Conservation (phyloP, 140 eudicot genomes). For the Oenanthe javanica region DNA sequence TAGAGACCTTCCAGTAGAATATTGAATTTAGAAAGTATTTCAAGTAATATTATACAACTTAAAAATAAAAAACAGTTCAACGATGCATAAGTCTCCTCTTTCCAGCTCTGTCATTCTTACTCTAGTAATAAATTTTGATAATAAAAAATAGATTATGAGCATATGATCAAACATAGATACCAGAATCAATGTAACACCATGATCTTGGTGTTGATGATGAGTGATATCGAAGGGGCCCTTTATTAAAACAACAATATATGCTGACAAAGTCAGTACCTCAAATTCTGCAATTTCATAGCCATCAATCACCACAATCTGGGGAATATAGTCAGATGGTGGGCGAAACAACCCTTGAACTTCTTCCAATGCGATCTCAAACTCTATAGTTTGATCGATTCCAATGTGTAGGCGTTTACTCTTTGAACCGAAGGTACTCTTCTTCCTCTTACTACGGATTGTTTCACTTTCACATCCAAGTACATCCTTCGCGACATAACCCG, state of each 20-base stretch:
- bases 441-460: slow-evolving; percentile 37
- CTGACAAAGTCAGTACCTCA: slow-evolving; percentile 42
- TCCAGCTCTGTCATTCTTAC: neutral
- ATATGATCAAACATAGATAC: neutral
- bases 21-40: neutral
- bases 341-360: slow-evolving; percentile 68
- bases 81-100: neutral
- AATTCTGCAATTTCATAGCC: slow-evolving; percentile 70
- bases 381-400: slow-evolving; percentile 34
- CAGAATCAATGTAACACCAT: neutral
- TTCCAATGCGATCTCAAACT: slow-evolving; percentile 50
- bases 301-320: slow-evolving; percentile 44
- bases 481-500: slow-evolving; percentile 3
- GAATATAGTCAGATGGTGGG: slow-evolving; percentile 37
- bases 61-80: neutral
- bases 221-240: neutral
- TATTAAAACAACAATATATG: no score
- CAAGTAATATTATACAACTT: neutral
- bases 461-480: slow-evolving; percentile 16
- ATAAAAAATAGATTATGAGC: neutral
- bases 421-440: slow-evolving; percentile 33
- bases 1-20: neutral
- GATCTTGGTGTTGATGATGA: neutral
- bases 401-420: slow-evolving; percentile 41
- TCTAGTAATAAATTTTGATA: neutral